Conservation (phyloP, 179 eudicot genomes). For the Silene vulgaris region DNA sequence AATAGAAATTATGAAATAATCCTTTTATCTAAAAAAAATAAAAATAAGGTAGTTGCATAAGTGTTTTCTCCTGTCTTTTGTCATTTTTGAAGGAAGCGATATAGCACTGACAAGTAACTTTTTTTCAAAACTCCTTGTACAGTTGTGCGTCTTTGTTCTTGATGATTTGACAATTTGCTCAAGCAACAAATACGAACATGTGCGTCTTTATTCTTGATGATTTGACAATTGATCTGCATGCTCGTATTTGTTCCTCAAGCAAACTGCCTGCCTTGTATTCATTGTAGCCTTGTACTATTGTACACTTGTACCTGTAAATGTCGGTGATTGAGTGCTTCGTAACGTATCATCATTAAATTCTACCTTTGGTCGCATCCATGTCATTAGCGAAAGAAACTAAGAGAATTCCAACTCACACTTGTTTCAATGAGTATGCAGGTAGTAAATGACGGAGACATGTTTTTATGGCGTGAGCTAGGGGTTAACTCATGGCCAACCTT, state of each 20-base stretch:
- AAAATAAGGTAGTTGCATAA: neutral
- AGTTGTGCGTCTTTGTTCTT: neutral
- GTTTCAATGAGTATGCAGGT: slow-evolving; percentile 45
- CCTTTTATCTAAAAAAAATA: neutral
- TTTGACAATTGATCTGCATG: neutral
- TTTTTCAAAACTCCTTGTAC: too few relatives aligned
- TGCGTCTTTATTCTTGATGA: neutral
- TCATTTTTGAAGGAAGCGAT: neutral
- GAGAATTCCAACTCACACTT: neutral
- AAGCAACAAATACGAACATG: too few relatives aligned
- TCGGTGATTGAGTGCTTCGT: neutral
- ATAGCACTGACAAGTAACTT: neutral
- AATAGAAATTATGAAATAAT: too few relatives aligned
- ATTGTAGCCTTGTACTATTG: neutral
- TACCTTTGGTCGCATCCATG: neutral
- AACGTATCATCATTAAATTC: neutral
- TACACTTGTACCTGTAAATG: neutral
- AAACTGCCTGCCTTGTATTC: neutral
- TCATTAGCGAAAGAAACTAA: neutral
- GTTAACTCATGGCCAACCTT: slow-evolving; percentile 95
- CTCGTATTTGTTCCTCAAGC: neutral
- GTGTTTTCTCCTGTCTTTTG: neutral
- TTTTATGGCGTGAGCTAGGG: slow-evolving; percentile 89
- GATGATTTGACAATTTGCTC: too few relatives aligned
- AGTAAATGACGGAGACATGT: slow-evolving; percentile 98